Conservation (phyloP, 805 yeast species). For the Nakazawaea wickerhamii region DNA sequence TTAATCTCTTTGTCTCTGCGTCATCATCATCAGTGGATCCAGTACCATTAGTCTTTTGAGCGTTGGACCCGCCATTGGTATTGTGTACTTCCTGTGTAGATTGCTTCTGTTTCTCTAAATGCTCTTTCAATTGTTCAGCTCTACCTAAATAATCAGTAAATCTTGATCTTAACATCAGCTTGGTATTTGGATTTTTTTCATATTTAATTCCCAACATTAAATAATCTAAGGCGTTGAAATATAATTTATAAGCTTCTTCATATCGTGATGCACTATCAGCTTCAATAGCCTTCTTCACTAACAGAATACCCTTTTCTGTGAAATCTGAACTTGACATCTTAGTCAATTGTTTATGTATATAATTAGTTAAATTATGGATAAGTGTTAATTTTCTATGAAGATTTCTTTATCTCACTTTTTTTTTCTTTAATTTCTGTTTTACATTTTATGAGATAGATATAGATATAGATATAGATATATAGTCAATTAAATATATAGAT, state of each 20-base stretch:
- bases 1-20: slow-evolving; percentile 79
- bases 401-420: too few species aligned
- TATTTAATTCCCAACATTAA: slow-evolving; percentile 92
- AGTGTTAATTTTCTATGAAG: too few species aligned
- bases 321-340: slow-evolving; percentile 53
- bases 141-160: slow-evolving; percentile 87
- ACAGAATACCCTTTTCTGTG: slow-evolving; percentile 88
- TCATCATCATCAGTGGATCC: slow-evolving; percentile 58
- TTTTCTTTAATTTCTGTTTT: too few species aligned
- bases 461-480: too few species aligned
- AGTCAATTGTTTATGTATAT: too few species aligned
- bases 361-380: too few species aligned
- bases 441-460: too few species aligned
- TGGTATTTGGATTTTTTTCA: slow-evolving; percentile 86
- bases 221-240: slow-evolving; percentile 90
- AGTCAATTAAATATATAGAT: too few species aligned
- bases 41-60: slow-evolving; percentile 37
- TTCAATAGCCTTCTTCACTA: slow-evolving; percentile 91
- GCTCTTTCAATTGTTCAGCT: slow-evolving; percentile 91
- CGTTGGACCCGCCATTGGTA: slow-evolving; percentile 53
- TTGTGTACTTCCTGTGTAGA: slow-evolving; percentile 44
- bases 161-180: slow-evolving; percentile 81
- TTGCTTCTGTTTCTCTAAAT: slow-evolving; percentile 58
- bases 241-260: slow-evolving; percentile 90
- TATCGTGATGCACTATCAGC: slow-evolving; percentile 86